These are phyloP conservation scores for Pseudocercospora fuligena DNA, from an alignment of 2,329 filamentous ascomycete genomes.

Conservation along the genomic window DNA sequence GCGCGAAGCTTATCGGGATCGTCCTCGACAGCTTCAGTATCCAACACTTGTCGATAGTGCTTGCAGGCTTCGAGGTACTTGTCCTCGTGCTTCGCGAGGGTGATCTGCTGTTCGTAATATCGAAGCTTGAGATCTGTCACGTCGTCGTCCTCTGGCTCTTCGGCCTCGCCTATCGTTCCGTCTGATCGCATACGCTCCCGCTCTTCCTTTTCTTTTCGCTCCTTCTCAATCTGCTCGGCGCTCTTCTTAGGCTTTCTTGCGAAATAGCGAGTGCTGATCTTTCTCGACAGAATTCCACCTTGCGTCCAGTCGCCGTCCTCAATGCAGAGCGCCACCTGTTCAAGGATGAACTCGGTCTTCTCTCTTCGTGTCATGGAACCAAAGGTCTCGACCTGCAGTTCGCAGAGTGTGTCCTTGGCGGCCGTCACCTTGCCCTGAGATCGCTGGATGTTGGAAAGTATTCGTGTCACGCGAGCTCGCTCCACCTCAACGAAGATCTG, in stretches of 20 bases:
- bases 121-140: conserved; percentile 94
- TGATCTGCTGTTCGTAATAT: conserved; percentile 98
- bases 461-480: conserved; percentile 90
- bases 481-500: conserved; percentile 99
- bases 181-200: conserved; percentile 74
- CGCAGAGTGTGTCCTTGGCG: conserved; percentile 90
- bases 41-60: conserved; percentile 93
- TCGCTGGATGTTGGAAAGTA: conserved; percentile 97
- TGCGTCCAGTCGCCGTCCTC: conserved; percentile 96
- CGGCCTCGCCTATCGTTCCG: conserved; percentile 66
- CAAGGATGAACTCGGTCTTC: conserved; percentile 98
- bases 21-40: conserved; percentile 93
- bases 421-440: conserved; percentile 88
- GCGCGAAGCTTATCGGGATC: conserved; percentile 84
- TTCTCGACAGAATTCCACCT: conserved; percentile 88
- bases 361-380: conserved; percentile 96
- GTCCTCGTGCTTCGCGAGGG: conserved; percentile 91
- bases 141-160: conserved; percentile 79
- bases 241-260: conserved; percentile 89
- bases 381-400: conserved; percentile 98
- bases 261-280: conserved; percentile 95
- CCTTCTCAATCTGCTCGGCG: conserved; percentile 85
- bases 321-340: conserved; percentile 93
- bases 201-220: conserved; percentile 81
- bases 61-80: conserved; percentile 99